phyloP scores from a whole-genome alignment of 768 basidiomycete species.

The Boletales sp. region DNA sequence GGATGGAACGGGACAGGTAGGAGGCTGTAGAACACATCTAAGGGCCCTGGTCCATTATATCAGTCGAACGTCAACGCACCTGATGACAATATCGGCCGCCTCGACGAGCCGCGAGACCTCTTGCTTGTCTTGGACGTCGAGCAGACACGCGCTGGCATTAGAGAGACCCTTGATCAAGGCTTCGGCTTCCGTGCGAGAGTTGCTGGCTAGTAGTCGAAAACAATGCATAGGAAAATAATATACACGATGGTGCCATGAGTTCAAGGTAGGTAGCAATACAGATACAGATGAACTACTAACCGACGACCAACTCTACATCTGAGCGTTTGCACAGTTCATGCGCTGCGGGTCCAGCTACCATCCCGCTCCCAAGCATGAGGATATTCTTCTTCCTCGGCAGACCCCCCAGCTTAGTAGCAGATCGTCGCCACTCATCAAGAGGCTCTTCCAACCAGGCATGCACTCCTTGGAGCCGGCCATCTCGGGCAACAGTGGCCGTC shows the following conservation, averaged over 20 bases:
- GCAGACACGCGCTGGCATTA: slow-evolving; percentile 51
- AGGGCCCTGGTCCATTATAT: not conserved
- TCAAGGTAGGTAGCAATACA: slow-evolving; percentile 3
- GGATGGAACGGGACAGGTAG: slow-evolving; percentile 77
- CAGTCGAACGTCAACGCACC: slow-evolving; percentile 42
- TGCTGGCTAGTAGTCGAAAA: slow-evolving; percentile 54
- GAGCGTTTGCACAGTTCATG: slow-evolving; percentile 60
- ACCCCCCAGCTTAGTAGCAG: slow-evolving; percentile 3
- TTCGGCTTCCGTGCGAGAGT: slow-evolving; percentile 58
- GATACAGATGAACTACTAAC: slow-evolving; percentile 42
- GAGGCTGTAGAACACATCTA: slow-evolving; percentile 46
- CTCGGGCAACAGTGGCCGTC: slow-evolving; percentile 66
- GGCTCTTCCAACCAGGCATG: slow-evolving; percentile 58
- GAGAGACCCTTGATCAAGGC: slow-evolving; percentile 38
- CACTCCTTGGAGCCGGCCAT: slow-evolving; percentile 49
- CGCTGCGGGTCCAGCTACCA: slow-evolving; percentile 90
- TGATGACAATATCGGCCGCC: slow-evolving; percentile 76
- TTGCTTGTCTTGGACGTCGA: slow-evolving; percentile 54
- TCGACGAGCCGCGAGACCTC: slow-evolving; percentile 51
- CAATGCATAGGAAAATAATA: slow-evolving; percentile 1
- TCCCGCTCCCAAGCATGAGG: slow-evolving; percentile 87
- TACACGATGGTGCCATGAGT: slow-evolving; percentile 18
- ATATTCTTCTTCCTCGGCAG: slow-evolving; percentile 54
- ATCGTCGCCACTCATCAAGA: slow-evolving; percentile 42
- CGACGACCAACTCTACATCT: slow-evolving; percentile 72